These are phyloP conservation scores for Russula dissimulans DNA, from an alignment of 768 basidiomycete species.

Conservation along the genomic window DNA sequence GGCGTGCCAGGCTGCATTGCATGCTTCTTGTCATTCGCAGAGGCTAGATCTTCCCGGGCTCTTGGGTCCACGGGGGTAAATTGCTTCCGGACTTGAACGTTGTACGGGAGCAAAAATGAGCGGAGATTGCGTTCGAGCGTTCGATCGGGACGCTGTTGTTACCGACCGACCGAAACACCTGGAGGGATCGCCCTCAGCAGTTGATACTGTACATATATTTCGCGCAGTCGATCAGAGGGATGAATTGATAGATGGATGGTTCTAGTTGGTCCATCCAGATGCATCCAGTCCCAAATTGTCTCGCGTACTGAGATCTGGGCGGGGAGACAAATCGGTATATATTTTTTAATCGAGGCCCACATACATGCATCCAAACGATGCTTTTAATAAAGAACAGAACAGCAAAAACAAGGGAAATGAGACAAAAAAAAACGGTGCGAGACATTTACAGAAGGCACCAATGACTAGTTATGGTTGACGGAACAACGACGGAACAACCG, in stretches of 20 bases:
- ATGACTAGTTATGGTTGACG: neutral
- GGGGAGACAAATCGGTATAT: neutral
- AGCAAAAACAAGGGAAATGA: neutral
- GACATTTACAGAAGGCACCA: neutral
- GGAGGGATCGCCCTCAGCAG: neutral
- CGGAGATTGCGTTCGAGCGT: neutral
- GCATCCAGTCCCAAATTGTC: neutral
- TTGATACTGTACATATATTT: neutral
- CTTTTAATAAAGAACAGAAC: neutral
- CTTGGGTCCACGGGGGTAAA: neutral
- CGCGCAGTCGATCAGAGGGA: neutral
- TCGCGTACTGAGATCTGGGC: too few species aligned
- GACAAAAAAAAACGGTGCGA: neutral
- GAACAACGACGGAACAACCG: neutral
- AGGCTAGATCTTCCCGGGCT: neutral
- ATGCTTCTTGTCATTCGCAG: too few species aligned
- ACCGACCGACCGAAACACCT: too few species aligned
- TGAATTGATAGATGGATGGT: too few species aligned
- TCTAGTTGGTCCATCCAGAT: neutral
- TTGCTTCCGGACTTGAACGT: neutral
- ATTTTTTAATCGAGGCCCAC: neutral
- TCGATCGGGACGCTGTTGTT: neutral
- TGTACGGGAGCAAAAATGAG: neutral
- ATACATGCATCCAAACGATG: constrained; percentile 8
- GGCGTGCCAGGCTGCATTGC: too few species aligned